These are phyloP conservation scores for Pseudogymnoascus sp. DNA, from an alignment of 2,329 filamentous ascomycete species.

Conservation along the genomic window DNA sequence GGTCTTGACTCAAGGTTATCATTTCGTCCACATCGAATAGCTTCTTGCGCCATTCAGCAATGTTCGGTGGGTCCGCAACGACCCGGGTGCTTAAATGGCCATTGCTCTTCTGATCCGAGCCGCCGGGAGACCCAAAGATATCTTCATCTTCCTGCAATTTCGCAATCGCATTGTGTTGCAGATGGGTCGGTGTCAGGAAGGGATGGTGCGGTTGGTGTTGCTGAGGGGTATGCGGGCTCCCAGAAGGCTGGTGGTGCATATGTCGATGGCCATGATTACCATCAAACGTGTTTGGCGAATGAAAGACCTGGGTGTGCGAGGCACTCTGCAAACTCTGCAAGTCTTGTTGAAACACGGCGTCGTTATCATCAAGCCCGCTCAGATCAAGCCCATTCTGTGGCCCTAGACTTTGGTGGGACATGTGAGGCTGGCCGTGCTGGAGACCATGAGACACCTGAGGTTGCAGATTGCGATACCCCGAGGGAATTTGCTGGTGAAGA, in stretches of 20 bases:
- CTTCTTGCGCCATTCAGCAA: constrained; percentile 62
- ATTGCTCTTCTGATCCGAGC: constrained; percentile 37
- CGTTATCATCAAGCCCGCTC: constrained; percentile 34
- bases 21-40: constrained; percentile 70
- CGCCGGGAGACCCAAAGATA: constrained; percentile 29
- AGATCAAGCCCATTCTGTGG: constrained; percentile 34
- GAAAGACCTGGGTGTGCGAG: constrained; percentile 29
- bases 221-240: constrained; percentile 30
- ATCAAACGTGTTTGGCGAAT: constrained; percentile 30
- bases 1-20: constrained; percentile 65
- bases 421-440: constrained; percentile 25
- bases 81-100: constrained; percentile 50
- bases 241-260: constrained; percentile 26
- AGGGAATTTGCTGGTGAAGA: constrained; percentile 22
- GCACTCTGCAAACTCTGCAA: constrained; percentile 31
- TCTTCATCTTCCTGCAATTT: constrained; percentile 34
- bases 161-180: constrained; percentile 28
- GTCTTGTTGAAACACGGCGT: constrained; percentile 33
- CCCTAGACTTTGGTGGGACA: constrained; percentile 27
- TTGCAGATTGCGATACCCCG: constrained; percentile 26
- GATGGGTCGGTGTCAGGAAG: constrained; percentile 36
- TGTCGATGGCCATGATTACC: constrained; percentile 26
- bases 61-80: constrained; percentile 58
- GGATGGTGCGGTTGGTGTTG: constrained; percentile 34
- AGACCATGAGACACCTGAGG: constrained; percentile 28